phyloP scores from a whole-genome alignment of 345 rosid species.

The Moringa oleifera region DNA sequence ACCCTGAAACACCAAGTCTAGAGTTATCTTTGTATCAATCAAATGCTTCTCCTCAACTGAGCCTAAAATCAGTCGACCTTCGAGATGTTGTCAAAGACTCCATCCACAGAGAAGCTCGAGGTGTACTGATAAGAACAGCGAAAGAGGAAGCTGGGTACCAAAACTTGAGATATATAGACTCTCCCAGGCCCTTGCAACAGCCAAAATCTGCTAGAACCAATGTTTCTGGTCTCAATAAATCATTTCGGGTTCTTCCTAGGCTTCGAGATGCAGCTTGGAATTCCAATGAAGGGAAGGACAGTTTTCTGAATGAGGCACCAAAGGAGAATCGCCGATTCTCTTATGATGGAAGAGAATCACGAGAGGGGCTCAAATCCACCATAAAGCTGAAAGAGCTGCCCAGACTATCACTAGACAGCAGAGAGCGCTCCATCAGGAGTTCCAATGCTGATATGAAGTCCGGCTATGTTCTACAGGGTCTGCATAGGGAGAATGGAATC shows the following conservation, averaged over 20 bases:
- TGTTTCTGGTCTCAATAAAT: conserved; percentile 36
- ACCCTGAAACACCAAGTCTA: conserved; percentile 17
- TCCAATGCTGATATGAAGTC: conserved; percentile 33
- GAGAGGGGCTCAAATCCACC: conserved; percentile 43
- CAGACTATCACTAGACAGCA: conserved; percentile 86
- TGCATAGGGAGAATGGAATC: conserved; percentile 14
- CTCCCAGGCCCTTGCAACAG: conserved; percentile 61
- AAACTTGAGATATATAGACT: conserved; percentile 50
- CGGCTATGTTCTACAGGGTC: conserved; percentile 26
- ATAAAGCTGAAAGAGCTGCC: conserved; percentile 74
- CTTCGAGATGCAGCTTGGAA: conserved; percentile 26
- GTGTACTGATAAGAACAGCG: conserved; percentile 30
- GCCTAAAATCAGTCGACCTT: conserved; percentile 41
- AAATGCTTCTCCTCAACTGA: conserved; percentile 28
- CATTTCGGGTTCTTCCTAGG: conserved; percentile 33
- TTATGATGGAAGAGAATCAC: conserved; percentile 69
- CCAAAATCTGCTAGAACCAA: conserved; percentile 40
- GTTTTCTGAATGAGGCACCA: conserved; percentile 24
- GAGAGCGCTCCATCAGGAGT: conserved; percentile 41
- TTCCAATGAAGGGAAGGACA: conserved; percentile 32
- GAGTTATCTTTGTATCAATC: conserved; percentile 25
- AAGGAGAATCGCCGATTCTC: conserved; percentile 79
- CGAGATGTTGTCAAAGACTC: conserved; percentile 55
- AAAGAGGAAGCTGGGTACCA: conserved; percentile 31
- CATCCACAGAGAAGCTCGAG: conserved; percentile 54